Conservation (phyloP, 352 stramenopile species). For the Globisporangium yorkense region DNA sequence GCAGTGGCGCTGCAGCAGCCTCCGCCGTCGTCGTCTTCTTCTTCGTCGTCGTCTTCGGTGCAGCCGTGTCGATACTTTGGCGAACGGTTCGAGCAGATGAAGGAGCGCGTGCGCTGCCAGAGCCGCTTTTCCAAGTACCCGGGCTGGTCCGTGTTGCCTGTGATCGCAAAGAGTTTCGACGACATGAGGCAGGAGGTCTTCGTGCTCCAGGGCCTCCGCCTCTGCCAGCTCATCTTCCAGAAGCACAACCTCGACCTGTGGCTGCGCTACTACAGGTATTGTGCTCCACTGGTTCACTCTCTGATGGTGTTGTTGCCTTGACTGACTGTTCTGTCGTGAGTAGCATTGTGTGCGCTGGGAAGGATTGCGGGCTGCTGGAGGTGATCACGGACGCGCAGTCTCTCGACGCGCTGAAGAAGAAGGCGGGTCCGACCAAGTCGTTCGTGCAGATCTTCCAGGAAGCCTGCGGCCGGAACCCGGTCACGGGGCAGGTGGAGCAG, state of each 20-base stretch:
- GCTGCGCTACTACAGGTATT: slow-evolving; percentile 88
- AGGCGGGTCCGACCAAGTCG: slow-evolving; percentile 29
- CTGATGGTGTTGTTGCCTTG: background rate
- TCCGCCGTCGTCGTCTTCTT: slow-evolving; percentile 8
- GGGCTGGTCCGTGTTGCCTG: slow-evolving; percentile 83
- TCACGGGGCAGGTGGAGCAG: slow-evolving; percentile 31
- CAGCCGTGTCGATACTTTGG: slow-evolving; percentile 39
- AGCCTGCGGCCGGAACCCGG: slow-evolving; percentile 37
- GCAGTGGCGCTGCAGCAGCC: slow-evolving; percentile 3
- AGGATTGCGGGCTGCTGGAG: slow-evolving; percentile 92
- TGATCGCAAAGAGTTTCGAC: slow-evolving; percentile 98
- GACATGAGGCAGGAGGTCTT: slow-evolving; percentile 97
- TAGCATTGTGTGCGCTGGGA: slow-evolving; percentile 90
- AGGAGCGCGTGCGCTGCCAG: slow-evolving; percentile 67
- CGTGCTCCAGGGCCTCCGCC: slow-evolving; percentile 91
- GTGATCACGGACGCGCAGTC: slow-evolving; percentile 94
- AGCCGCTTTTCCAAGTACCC: slow-evolving; percentile 60
- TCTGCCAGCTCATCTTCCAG: slow-evolving; percentile 92
- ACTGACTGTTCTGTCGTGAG: background rate
- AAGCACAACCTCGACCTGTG: slow-evolving; percentile 87
- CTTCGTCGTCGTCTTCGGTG: slow-evolving; percentile 14
- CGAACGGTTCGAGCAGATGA: slow-evolving; percentile 90
- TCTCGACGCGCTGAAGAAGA: slow-evolving; percentile 95
- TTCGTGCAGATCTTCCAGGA: slow-evolving; percentile 45
- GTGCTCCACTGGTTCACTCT: background rate